Evolutionary conservation across 2,329 filamentous ascomycete species (phyloP).

Genomic region (Colletotrichum caudatum): DNA sequence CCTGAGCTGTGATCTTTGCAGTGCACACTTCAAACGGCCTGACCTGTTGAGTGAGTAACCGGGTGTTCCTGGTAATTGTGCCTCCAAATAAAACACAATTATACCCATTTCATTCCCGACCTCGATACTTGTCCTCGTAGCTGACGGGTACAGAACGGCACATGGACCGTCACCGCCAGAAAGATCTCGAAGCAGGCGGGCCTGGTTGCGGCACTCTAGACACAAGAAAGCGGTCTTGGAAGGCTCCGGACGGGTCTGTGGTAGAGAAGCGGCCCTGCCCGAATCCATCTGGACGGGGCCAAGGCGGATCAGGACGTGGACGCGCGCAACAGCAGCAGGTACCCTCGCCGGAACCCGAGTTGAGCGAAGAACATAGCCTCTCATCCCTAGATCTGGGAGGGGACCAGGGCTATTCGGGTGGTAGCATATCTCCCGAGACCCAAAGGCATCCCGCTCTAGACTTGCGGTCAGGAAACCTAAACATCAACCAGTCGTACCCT

Average conservation of each 20-base stretch:
- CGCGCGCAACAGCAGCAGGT: slow-evolving; percentile 29
- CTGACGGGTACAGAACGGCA: slow-evolving; percentile 62
- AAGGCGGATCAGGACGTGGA: slow-evolving; percentile 10
- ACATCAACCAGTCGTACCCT: not conserved
- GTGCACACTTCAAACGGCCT: slow-evolving; percentile 70
- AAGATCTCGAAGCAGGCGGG: slow-evolving; percentile 67
- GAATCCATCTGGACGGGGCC: slow-evolving; percentile 25
- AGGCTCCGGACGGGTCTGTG: slow-evolving; percentile 64
- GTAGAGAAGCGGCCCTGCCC: slow-evolving; percentile 57
- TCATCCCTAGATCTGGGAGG: not conserved
- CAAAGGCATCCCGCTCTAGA: slow-evolving; percentile 7
- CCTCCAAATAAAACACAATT: not conserved
- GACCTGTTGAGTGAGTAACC: slow-evolving; percentile 57
- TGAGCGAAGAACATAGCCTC: slow-evolving; percentile 18
- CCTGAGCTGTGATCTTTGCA: slow-evolving; percentile 69
- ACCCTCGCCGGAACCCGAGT: slow-evolving; percentile 31
- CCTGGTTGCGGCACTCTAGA: slow-evolving; percentile 63
- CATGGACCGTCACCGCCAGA: slow-evolving; percentile 65
- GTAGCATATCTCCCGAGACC: slow-evolving; percentile 11
- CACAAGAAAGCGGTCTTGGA: slow-evolving; percentile 68
- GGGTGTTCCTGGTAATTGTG: not conserved
- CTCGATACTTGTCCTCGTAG: not conserved
- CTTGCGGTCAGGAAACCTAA: slow-evolving; percentile 4
- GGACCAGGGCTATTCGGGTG: not conserved
- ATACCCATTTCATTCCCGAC: not conserved